Conservation (phyloP, 2,329 filamentous ascomycete genomes). For the Fusarium luffae region DNA sequence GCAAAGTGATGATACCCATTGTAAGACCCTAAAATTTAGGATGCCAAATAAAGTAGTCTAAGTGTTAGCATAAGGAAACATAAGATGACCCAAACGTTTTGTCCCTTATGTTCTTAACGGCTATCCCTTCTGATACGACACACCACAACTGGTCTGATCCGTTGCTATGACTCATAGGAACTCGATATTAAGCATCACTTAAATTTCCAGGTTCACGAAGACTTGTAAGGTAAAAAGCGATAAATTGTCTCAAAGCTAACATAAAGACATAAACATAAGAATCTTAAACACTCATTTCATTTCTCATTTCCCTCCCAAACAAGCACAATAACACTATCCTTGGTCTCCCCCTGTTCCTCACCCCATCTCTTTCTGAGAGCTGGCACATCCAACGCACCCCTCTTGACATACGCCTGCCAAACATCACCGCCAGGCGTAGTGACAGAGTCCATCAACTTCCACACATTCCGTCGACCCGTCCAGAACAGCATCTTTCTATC, state of each 20-base stretch:
- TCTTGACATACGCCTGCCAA: constrained; percentile 60
- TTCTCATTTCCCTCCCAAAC: constrained; percentile 42
- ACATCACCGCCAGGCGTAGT: constrained; percentile 52
- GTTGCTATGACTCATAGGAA: too few species aligned
- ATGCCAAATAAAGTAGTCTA: background rate
- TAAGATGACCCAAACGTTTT: accelerated
- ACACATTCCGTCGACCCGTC: constrained; percentile 53
- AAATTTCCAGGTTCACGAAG: too few species aligned
- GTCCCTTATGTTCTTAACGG: background rate
- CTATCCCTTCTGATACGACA: too few species aligned
- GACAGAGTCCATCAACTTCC: constrained; percentile 55
- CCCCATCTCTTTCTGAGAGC: constrained; percentile 32
- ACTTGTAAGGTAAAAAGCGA: background rate
- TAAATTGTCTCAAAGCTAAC: background rate
- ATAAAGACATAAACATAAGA: constrained; percentile 29
- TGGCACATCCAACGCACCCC: constrained; percentile 29
- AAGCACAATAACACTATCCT: constrained; percentile 45
- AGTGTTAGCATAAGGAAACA: background rate
- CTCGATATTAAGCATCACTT: too few species aligned
- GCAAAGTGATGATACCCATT: background rate
- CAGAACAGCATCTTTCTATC: constrained; percentile 51
- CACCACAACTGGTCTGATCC: too few species aligned
- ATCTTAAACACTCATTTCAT: constrained; percentile 21
- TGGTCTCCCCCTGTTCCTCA: constrained; percentile 9
- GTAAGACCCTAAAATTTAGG: background rate